Evolutionary conservation across 2,329 filamentous ascomycete genomes (phyloP).

Genomic region (Mollisiaceae sp.): DNA sequence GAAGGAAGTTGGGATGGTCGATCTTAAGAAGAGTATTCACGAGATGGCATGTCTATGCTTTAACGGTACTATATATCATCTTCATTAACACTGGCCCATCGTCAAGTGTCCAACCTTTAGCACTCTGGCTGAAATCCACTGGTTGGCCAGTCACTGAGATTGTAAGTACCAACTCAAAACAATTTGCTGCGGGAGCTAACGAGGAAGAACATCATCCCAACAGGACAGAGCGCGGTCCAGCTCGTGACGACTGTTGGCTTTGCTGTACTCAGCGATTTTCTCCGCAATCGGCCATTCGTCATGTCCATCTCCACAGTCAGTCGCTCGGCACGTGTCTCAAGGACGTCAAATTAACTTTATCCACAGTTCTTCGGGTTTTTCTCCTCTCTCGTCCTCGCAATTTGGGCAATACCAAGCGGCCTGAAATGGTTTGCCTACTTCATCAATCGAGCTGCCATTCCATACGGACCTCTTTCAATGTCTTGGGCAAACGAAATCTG

Average conservation of each 20-base stretch:
- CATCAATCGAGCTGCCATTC: constrained; percentile 40
- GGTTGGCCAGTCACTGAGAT: constrained; percentile 54
- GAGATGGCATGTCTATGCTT: constrained; percentile 47
- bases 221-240: constrained; percentile 55
- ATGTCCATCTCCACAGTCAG: constrained; percentile 43
- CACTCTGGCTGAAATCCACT: constrained; percentile 49
- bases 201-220: constrained; percentile 53
- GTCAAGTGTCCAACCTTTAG: constrained; percentile 45
- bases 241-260: constrained; percentile 58
- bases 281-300: constrained; percentile 41
- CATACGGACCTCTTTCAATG: constrained; percentile 52
- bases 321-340: neutral
- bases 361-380: constrained; percentile 43
- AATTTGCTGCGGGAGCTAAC: neutral
- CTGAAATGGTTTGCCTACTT: constrained; percentile 45
- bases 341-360: neutral
- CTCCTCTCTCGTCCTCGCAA: constrained; percentile 44
- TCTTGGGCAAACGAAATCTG: constrained; percentile 56
- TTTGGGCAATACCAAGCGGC: constrained; percentile 40
- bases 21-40: constrained; percentile 39
- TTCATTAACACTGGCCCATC: constrained; percentile 47
- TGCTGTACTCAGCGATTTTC: constrained; percentile 59
- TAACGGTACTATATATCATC: constrained; percentile 46
- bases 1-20: constrained; percentile 37
- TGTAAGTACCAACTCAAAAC: constrained; percentile 33